Base-by-base conservation (phyloP, 768 basidiomycete genomes). In the Xerocomus spinulosus region DNA sequence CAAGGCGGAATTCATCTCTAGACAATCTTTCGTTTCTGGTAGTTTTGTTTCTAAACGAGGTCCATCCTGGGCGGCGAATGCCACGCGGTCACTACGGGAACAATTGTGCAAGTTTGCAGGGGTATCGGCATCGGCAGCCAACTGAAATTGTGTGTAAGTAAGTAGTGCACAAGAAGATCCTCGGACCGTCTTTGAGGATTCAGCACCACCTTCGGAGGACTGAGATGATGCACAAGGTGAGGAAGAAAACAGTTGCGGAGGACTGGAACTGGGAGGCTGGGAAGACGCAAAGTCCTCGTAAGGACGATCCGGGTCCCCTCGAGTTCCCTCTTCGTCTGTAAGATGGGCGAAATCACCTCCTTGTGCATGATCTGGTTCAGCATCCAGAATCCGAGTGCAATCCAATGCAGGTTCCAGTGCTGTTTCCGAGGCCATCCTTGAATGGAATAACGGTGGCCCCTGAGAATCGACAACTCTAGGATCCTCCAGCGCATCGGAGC, bases 231-330 rank as follows among this genome's bases (percentile, higher is more conserved):
- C 55, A n/a, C 60, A 52, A 5, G 76, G 71, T 7, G 77, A 74
- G 40, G 76, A 69, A 50, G 70, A 67, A 56, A 78, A 70, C 33
- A 72, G n/a, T 15, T 61, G 59, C 8, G 60, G 55, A 41, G 79
- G 77, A 52, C 77, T 80, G 9, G 79, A 81, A 50, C 71, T 74
- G 23, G 75, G 77, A 29, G 58, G 66, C 12, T 54, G 49, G 38
- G 64, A 61, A 44, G 63, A 64, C 3, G 33, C 42, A 18, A 51
- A 21, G 12, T 56, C 42, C 1, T 52, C 51, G 46, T 14, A 42
- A 3, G 36, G n/a, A 46, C 38, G 32, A 40, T 47, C 51, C 5
- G 44, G 9, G 12, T 49, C 44, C 17, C 46, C 51, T 36, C 36
- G 38, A 23, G 10, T 14, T 25, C 49, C 29, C 9, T 43, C 48